Evolutionary conservation across 345 rosid species (phyloP).

Genomic region (Litchi chinensis): DNA sequence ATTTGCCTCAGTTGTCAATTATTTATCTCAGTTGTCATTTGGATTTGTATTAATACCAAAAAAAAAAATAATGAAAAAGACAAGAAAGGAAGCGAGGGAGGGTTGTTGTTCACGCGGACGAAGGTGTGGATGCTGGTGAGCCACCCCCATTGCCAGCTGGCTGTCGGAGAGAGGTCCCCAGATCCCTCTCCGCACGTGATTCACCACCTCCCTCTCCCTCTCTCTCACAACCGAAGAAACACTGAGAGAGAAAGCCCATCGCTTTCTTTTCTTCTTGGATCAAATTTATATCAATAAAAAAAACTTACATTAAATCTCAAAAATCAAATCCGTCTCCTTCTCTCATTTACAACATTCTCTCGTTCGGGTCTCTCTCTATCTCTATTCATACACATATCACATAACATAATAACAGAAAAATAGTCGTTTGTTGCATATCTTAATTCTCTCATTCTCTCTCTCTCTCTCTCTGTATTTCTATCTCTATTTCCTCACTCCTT

Average conservation of each 20-base stretch:
- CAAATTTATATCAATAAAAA: not conserved
- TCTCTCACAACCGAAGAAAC: conserved; percentile 16
- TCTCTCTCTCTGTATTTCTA: not conserved
- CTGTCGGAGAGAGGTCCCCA: conserved; percentile 55
- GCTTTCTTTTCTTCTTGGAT: conserved; percentile 18
- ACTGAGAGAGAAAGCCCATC: not conserved
- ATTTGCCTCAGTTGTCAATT: too few species aligned
- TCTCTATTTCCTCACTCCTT: not conserved
- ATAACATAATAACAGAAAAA: not conserved
- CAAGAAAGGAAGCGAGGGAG: not conserved
- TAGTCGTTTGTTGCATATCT: not conserved
- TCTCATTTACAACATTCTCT: conserved; percentile 1
- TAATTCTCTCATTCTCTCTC: conserved; percentile 15
- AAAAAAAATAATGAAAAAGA: not conserved
- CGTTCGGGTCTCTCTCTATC: not conserved
- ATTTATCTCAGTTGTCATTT: too few species aligned
- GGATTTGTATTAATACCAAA: too few species aligned
- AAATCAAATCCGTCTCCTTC: conserved; percentile 15
- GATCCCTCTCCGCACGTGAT: conserved; percentile 58
- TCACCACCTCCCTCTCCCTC: conserved; percentile 31
- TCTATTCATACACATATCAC: not conserved
- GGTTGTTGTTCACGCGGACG: conserved; percentile 44
- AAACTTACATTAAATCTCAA: conserved; percentile 12
- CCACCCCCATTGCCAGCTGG: conserved; percentile 59
- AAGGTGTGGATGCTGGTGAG: conserved; percentile 46